A percentile compares a stretch with the other conserved stretches of the same genome.
Evolutionary conservation across 352 stramenopile species (phyloP).

Genomic region (Globisporangium spinosum): DNA sequence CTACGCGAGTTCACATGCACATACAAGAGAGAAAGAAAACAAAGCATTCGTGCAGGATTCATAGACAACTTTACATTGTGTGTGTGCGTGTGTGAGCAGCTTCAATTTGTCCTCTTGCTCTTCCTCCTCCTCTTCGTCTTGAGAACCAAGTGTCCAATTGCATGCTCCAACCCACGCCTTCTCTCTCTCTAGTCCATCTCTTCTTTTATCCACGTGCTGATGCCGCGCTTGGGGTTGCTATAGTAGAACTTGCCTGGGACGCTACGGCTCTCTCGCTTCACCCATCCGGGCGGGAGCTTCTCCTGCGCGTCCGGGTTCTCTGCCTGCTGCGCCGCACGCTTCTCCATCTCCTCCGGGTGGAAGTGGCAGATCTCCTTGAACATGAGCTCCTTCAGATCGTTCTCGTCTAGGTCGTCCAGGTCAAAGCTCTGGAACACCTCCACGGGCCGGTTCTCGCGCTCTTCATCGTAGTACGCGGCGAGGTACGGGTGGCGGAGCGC

Average conservation of each 20-base stretch:
- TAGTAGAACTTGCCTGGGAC: slow-evolving; percentile 89
- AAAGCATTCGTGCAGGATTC: background rate
- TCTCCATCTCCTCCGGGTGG: slow-evolving; percentile 87
- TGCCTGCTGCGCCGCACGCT: slow-evolving; percentile 71
- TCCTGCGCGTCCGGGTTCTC: slow-evolving; percentile 66
- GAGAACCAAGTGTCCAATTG: background rate
- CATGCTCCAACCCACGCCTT: background rate
- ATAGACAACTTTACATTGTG: slow-evolving; percentile 20
- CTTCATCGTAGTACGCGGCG: slow-evolving; percentile 79
- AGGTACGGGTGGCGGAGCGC: slow-evolving; percentile 97
- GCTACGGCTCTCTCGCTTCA: slow-evolving; percentile 83
- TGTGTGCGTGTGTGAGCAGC: background rate
- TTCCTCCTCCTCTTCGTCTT: background rate
- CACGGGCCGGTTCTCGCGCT: slow-evolving; percentile 59
- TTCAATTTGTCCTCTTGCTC: background rate
- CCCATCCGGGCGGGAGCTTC: slow-evolving; percentile 78
- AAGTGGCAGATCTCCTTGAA: slow-evolving; percentile 90
- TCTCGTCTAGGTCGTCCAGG: slow-evolving; percentile 76
- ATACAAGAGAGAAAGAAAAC: background rate
- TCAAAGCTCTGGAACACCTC: slow-evolving; percentile 86
- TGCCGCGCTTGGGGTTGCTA: slow-evolving; percentile 85
- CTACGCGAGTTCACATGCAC: background rate
- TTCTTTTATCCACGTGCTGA: slow-evolving; percentile 88
- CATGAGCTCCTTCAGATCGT: slow-evolving; percentile 88
- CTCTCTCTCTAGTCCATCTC: slow-evolving; percentile 65